Evolutionary conservation across 2,329 filamentous ascomycete genomes (phyloP).

Genomic region (Venturia asperata): DNA sequence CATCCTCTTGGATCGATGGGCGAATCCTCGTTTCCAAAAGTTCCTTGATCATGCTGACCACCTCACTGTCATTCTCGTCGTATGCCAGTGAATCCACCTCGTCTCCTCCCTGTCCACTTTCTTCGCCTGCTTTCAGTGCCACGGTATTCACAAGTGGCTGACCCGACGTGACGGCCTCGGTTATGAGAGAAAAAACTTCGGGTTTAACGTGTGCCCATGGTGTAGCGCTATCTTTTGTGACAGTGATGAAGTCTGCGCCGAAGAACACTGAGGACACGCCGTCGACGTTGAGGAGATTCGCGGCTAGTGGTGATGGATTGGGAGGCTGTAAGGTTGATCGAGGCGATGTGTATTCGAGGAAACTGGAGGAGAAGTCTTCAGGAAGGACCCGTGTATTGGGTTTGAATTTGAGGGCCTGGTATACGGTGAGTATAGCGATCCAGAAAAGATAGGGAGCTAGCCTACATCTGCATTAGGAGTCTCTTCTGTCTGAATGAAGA

Average conservation of each 20-base stretch:
- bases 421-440: not conserved
- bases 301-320: slow-evolving; percentile 83
- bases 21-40: slow-evolving; percentile 89
- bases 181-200: slow-evolving; percentile 91
- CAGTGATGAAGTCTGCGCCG: slow-evolving; percentile 90
- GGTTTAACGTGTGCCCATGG: slow-evolving; percentile 95
- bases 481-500: slow-evolving; percentile 95
- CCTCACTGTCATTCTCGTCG: slow-evolving; percentile 85
- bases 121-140: slow-evolving; percentile 50
- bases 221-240: slow-evolving; percentile 80
- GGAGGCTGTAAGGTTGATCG: slow-evolving; percentile 82
- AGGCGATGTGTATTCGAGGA: slow-evolving; percentile 86
- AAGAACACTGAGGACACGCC: slow-evolving; percentile 95
- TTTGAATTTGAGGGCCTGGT: slow-evolving; percentile 76
- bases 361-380: slow-evolving; percentile 61
- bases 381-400: slow-evolving; percentile 85
- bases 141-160: slow-evolving; percentile 69
- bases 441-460: not conserved
- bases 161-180: slow-evolving; percentile 79
- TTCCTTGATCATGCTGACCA: slow-evolving; percentile 98
- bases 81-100: slow-evolving; percentile 69
- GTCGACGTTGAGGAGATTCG: slow-evolving; percentile 85
- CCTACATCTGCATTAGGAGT: slow-evolving; percentile 86
- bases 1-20: slow-evolving; percentile 94
- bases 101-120: slow-evolving; percentile 44